Evolutionary conservation across 768 basidiomycete species (phyloP).

Genomic region (Tephrocybe sp.): DNA sequence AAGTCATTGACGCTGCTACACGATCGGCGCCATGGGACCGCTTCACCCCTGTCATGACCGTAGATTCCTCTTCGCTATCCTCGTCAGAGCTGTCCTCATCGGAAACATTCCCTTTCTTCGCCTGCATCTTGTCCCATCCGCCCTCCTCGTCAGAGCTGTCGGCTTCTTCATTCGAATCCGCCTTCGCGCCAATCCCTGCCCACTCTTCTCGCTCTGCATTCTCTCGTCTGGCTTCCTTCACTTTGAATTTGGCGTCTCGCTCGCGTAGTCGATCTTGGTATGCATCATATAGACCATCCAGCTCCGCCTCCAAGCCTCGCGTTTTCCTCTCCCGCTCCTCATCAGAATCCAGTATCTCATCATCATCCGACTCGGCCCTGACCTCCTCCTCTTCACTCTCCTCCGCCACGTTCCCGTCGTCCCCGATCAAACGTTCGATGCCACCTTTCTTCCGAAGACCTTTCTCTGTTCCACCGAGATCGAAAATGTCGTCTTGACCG

Average conservation of each 20-base stretch:
- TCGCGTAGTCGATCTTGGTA: constrained; percentile 82
- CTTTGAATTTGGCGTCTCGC: constrained; percentile 85
- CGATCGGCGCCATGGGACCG: constrained; percentile 37
- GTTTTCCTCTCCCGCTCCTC: constrained; percentile 70
- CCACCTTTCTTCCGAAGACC: constrained; percentile 38
- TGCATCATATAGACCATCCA: constrained; percentile 86
- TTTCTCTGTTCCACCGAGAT: constrained; percentile 64
- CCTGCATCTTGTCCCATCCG: constrained; percentile 71
- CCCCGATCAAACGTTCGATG: constrained; percentile 31
- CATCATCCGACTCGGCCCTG: constrained; percentile 28
- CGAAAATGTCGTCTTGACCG: constrained; percentile 90
- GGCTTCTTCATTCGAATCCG: constrained; percentile 26
- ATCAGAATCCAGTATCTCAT: constrained; percentile 55
- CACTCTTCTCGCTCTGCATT: constrained; percentile 80
- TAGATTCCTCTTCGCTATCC: constrained; percentile 34
- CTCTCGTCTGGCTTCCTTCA: constrained; percentile 72
- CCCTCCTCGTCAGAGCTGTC: constrained; percentile 54
- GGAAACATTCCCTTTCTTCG: constrained; percentile 51
- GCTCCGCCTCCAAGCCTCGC: constrained; percentile 71
- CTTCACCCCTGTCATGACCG: constrained; percentile 30
- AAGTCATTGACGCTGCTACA: constrained; percentile 22
- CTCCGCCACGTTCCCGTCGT: constrained; percentile 42
- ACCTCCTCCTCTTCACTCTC: constrained; percentile 28
- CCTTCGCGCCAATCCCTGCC: constrained; percentile 60
- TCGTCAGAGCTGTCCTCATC: constrained; percentile 55